Evolutionary conservation across 2,329 filamentous ascomycete genomes (phyloP).

Genomic region (Neopestalotiopsis clavispora): DNA sequence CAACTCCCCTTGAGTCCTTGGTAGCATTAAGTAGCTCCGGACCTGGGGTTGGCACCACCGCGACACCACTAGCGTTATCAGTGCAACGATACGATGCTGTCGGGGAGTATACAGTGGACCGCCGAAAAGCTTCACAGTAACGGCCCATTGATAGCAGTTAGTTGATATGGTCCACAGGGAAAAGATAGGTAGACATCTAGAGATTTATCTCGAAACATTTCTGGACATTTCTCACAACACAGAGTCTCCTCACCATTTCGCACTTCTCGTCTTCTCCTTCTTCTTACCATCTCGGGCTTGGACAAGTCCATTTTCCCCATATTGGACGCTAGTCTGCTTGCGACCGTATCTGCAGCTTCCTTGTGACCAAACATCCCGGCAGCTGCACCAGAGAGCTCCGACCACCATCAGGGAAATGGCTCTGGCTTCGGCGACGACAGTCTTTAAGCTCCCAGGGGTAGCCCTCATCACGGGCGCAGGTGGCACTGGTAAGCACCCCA

Average conservation of each 20-base stretch:
- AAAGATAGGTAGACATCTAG: neutral
- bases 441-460: slow-evolving; percentile 46
- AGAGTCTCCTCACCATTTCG: no score
- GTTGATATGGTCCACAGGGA: neutral
- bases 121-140: neutral
- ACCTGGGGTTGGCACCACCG: neutral
- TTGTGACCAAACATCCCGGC: no score
- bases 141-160: neutral
- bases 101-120: slow-evolving; percentile 1
- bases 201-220: no score
- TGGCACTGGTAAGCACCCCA: slow-evolving; percentile 44
- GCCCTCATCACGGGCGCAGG: slow-evolving; percentile 53
- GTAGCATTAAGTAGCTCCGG: neutral
- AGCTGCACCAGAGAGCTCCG: neutral
- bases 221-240: no score
- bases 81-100: neutral
- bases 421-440: slow-evolving; percentile 21
- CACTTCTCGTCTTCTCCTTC: no score
- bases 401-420: slow-evolving; percentile 1
- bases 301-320: neutral
- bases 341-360: neutral
- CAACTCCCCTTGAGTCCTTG: no score
- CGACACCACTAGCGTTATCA: neutral
- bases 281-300: neutral
- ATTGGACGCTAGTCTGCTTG: neutral